Evolutionary conservation across 164 flowering plant species (phyloP), one percentile per base, ranked within the genome.

Genomic region (Tetracentron sinense): DNA sequence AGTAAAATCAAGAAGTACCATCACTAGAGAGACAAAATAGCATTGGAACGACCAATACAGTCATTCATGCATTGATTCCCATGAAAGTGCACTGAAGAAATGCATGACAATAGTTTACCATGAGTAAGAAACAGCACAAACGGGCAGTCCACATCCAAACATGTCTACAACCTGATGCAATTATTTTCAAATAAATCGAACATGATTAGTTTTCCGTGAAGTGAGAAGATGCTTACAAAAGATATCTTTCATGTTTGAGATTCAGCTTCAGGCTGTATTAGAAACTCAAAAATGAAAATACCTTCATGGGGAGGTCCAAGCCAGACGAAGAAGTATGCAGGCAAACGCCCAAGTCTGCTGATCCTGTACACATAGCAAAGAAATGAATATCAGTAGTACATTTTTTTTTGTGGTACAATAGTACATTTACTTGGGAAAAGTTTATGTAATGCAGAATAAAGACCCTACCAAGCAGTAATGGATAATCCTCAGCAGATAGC

Each of bases 301-400:
- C 98, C 96, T 94, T 94, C 99, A 91, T 94, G 14, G 99, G 99
- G 67, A 91, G 95, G 69, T 94, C 97, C 76, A 94, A 77, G 53
- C 99, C 99, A 48, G 97, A 94, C 63, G 97, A 94, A 8, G 99
- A 94, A 68, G 97, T 87, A 76, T 94, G 97, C 74, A 91, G 63
- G 71, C 87, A 89, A 70, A 91, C 90, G 55, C 99, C 99, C 46
- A 94, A 76, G 65, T 94, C 96, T 26, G 99, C 99, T 58, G 96
- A 91, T 30, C 99, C 98, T 94, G 72, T 64, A 65, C 64, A 64
- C 22, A 57, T n/a, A 65, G 16, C 7, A 50, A 42, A 57, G 10
- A 25, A 54, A 22, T 42, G 16, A 29, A 29, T 29, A 28, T 7
- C 16, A 42, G 31, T 38, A 7, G n/a, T 53, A 23, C 22, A 25